A percentile compares a stretch with the other conserved stretches of the same genome.
phyloP scores from a whole-genome alignment of 2,329 filamentous ascomycete species.

The Zalaria obscura region DNA sequence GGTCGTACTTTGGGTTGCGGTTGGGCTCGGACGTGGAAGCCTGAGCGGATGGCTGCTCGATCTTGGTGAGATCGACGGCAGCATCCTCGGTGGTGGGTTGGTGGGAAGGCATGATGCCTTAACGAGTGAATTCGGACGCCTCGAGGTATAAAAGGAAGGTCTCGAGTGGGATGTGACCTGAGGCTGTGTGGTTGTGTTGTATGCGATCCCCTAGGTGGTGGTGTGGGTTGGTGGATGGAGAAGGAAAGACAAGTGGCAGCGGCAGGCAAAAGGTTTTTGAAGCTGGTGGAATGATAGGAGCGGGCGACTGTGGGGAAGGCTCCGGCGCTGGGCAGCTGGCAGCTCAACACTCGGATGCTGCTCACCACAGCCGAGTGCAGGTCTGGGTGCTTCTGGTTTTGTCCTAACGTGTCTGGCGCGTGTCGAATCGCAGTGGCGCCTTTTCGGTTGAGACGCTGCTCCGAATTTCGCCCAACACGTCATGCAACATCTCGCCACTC shows the following conservation, averaged over 20 bases:
- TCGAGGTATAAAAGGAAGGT: not conserved
- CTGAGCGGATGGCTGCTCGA: slow-evolving; percentile 29
- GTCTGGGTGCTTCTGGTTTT: too few species aligned
- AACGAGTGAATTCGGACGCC: not conserved
- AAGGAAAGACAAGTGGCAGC: not conserved
- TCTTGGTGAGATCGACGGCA: slow-evolving; percentile 34
- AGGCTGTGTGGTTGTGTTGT: not conserved
- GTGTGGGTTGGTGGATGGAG: not conserved
- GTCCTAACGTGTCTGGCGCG: too few species aligned
- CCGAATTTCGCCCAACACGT: too few species aligned
- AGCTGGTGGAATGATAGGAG: not conserved
- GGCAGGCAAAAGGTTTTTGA: not conserved
- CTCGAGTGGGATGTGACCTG: not conserved
- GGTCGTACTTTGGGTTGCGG: slow-evolving; percentile 37
- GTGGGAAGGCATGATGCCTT: slow-evolving; percentile 34
- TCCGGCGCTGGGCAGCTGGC: too few species aligned
- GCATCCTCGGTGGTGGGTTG: slow-evolving; percentile 33
- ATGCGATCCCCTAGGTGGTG: not conserved
- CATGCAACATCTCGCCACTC: too few species aligned
- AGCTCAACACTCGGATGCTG: too few species aligned
- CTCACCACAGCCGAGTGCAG: too few species aligned
- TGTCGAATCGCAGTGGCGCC: too few species aligned
- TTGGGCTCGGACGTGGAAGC: slow-evolving; percentile 37
- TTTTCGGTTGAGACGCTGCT: too few species aligned
- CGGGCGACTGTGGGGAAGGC: not conserved